Evolutionary conservation across 768 basidiomycete species (phyloP), one percentile per base, ranked within the genome.

Genomic region (Mycena maculata): DNA sequence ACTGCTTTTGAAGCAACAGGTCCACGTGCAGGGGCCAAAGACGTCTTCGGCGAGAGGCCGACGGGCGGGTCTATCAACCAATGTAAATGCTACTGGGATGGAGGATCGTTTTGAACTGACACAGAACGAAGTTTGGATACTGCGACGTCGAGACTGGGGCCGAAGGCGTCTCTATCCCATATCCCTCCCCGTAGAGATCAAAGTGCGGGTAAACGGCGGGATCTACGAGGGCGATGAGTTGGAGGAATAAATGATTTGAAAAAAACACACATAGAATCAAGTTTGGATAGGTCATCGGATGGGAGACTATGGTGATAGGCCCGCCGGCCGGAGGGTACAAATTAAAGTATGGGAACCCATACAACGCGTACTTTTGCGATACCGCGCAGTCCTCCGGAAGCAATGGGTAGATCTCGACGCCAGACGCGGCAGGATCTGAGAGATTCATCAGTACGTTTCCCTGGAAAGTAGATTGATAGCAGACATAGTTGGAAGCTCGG

Each of bases 201-300:
- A 80, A 73, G 62, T 77, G 56, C 45, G 82, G 80, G 69, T 81
- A 82, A 44, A 75, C 57, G 30, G 71, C 53, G 23, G 76, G 74
- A 60, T 77, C 78, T 78, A n/a, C n/a, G 48, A 42, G 10, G 38
- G 49, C 33, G 31, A 41, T 49, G 28, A 27, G 33, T 48, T 11
- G 11, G 15, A 23, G 13, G 12, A 7, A 41, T 39, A 30, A 12
- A 25, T 5, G 8, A 2, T 5, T 27, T 60, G 38, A 15, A 25
- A 15, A 10, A 13, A 39, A 39, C 38, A 30, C 52, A 49, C 31
- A 60, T 52, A 52, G 63, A 58, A 30, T 55, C 50, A 52, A 63
- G 73, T 52, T 23, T 22, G 58, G 48, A 28, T 60, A 60, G 5
- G 75, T 61, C 70, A 62, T 52, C 60, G 73, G 65, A 53, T 48